Evolutionary conservation across 1,284 basidiomycete genomes (phyloP).

Genomic region (Neolentinus lepideus): DNA sequence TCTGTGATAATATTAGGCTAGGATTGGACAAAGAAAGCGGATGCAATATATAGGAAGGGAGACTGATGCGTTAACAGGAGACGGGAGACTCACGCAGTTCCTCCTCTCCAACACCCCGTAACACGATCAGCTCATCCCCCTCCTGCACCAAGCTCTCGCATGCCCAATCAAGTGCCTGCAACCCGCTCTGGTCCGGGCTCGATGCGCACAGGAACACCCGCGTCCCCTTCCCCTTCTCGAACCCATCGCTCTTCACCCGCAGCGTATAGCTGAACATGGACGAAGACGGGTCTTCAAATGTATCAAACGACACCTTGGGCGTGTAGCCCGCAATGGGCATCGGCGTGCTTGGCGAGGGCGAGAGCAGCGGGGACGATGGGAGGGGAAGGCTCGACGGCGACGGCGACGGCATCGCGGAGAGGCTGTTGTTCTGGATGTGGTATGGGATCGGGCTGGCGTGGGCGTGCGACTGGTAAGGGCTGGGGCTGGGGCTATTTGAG

Average conservation of each 20-base stretch:
- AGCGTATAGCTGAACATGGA: slow-evolving; percentile 55
- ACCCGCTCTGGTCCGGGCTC: slow-evolving; percentile 83
- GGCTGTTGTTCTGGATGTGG: slow-evolving; percentile 6
- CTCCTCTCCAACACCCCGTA: slow-evolving; percentile 84
- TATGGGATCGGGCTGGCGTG: slow-evolving; percentile 7
- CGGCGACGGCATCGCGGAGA: slow-evolving; percentile 15
- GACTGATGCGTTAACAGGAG: no score
- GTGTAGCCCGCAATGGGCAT: slow-evolving; percentile 50
- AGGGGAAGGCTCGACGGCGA: slow-evolving; percentile 12
- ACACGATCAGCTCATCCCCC: slow-evolving; percentile 91
- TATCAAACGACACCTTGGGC: slow-evolving; percentile 76
- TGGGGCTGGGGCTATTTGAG: slow-evolving; percentile 2
- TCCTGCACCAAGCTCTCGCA: slow-evolving; percentile 86
- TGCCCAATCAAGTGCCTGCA: slow-evolving; percentile 84
- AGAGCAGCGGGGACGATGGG: slow-evolving; percentile 8
- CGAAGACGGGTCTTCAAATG: slow-evolving; percentile 32
- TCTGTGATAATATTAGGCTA: slow-evolving; percentile 28
- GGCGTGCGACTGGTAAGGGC: slow-evolving; percentile 1
- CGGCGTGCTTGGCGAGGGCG: slow-evolving; percentile 20
- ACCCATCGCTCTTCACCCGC: slow-evolving; percentile 81
- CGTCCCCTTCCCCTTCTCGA: slow-evolving; percentile 72
- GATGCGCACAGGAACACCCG: slow-evolving; percentile 90
- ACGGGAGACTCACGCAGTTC: slow-evolving; percentile 68
- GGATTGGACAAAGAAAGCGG: not conserved
- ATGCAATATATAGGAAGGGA: no score